phyloP scores from a whole-genome alignment of 2,329 filamentous ascomycete species.

The Hymenoscyphus linearis region DNA sequence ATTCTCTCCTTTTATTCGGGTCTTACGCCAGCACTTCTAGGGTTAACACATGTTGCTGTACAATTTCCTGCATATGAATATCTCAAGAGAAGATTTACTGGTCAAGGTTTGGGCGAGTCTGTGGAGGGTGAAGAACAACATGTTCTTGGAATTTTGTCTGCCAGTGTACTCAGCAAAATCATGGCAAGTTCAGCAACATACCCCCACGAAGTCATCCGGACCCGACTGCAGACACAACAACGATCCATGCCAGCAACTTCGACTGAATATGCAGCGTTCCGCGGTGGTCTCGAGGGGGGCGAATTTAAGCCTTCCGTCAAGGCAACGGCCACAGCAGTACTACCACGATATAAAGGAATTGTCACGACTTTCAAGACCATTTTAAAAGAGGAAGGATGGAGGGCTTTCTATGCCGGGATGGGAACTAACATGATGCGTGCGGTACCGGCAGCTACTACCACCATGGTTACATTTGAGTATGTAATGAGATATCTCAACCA shows the following conservation, averaged over 20 bases:
- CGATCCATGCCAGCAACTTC: conserved; percentile 53
- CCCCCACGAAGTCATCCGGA: conserved; percentile 93
- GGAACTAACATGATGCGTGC: conserved; percentile 97
- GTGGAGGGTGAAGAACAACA: conserved; percentile 55
- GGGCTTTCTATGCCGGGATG: conserved; percentile 94
- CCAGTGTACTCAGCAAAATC: conserved; percentile 90
- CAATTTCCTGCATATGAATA: conserved; percentile 96
- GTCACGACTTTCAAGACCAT: conserved; percentile 80
- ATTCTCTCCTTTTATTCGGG: conserved; percentile 91
- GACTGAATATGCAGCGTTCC: conserved; percentile 46
- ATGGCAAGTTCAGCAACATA: conserved; percentile 94
- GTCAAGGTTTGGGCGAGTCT: conserved; percentile 74
- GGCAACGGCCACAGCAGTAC: conserved; percentile 31
- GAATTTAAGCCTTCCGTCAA: conserved; percentile 20
- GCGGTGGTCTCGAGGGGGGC: conserved; percentile 26
- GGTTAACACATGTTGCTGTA: conserved; percentile 90
- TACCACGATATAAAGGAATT: conserved; percentile 65
- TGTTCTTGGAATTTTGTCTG: conserved; percentile 77
- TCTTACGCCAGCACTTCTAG: conserved; percentile 83
- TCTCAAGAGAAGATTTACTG: conserved; percentile 85
- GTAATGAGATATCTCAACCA: conserved; percentile 35
- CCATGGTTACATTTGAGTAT: conserved; percentile 95
- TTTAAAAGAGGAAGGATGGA: conserved; percentile 85
- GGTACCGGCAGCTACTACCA: conserved; percentile 91
- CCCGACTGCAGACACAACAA: conserved; percentile 88